Percentiles rank a stretch among this genome's conserved stretches.
Conservation (phyloP, 164 flowering plant genomes). For the Magnolia kwangsiensis region DNA sequence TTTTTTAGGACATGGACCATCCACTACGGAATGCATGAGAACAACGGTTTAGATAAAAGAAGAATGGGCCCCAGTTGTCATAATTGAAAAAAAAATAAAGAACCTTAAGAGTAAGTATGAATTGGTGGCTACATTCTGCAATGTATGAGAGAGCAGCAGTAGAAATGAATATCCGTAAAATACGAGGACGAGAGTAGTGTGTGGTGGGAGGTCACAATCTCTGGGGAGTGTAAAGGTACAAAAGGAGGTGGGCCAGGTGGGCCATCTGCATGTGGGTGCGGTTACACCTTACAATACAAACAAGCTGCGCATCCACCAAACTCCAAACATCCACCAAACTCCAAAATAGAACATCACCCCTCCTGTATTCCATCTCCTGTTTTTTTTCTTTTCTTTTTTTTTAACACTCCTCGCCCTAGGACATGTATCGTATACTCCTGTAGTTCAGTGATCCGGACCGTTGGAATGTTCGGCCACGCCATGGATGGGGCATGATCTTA, state of each 20-base stretch:
- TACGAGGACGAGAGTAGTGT: not conserved
- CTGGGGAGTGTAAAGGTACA: not conserved
- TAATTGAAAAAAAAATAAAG: no score
- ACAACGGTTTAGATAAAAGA: no score
- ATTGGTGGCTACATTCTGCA: no score
- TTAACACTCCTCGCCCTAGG: not conserved
- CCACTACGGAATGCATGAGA: no score
- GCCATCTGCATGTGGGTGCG: not conserved
- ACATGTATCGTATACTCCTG: not conserved
- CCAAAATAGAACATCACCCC: not conserved
- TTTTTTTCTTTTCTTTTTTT: no score
- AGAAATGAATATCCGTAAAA: no score
- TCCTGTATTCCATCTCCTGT: no score
- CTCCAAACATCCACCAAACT: not conserved
- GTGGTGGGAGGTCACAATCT: not conserved
- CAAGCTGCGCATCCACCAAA: not conserved
- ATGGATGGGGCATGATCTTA: no score
- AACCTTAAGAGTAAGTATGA: no score
- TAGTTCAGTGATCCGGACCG: not conserved
- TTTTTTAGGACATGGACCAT: no score
- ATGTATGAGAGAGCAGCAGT: no score
- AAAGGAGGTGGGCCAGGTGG: not conserved
- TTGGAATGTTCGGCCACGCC: not conserved
- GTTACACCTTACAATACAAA: not conserved
- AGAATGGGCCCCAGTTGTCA: no score